Base-by-base conservation (phyloP, 345 rosid genomes). In the Linum lewisii region DNA sequence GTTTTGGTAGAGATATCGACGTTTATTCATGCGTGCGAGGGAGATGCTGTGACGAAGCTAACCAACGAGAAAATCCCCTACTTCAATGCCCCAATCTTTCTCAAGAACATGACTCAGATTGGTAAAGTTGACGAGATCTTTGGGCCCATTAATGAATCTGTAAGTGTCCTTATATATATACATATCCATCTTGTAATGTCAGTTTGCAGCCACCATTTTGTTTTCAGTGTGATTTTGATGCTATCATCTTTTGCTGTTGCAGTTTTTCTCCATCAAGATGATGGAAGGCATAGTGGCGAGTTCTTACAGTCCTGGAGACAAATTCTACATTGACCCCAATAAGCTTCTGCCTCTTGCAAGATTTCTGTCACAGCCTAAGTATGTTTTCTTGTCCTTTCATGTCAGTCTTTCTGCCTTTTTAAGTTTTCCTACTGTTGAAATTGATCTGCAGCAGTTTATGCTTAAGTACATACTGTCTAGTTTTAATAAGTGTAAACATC, bases 111-210 rank as follows among this genome's bases (percentile, higher is more conserved):
- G 81, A 88, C 93, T 50, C 90, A 83, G 78, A 92, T 92, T 32
- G 98, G 98, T 42, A 88, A 83, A 77, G 95, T 92, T 18, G 98
- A 88, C 57, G 98, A 92, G 72, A 93, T 93, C 60, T 93, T 93
- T 45, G 97, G 99, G 51, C 88, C 97, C 53, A 89, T 93, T 63
- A 93, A 93, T 52, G 97, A 93, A 72, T 85, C 99, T 61, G 98
- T 86, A 61, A 80, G 88, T 22, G 37, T 24, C 36, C 45, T n/a
- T n/a, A n/a, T n/a, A n/a, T n/a, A n/a, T n/a, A n/a, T n/a, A n/a
- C n/a, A n/a, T n/a, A n/a, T n/a, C n/a, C n/a, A n/a, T n/a, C 51
- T 37, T 3, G 0, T 18, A 8, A 38, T 5, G 38, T 16, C 36
- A 18, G 29, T 49, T 10, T n/a, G 0, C 21, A 6, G 11, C 47